A percentile compares a stretch with the other conserved stretches of the same genome.
Conservation (phyloP, 139 green algal species). For the Chlorella sp. region DNA sequence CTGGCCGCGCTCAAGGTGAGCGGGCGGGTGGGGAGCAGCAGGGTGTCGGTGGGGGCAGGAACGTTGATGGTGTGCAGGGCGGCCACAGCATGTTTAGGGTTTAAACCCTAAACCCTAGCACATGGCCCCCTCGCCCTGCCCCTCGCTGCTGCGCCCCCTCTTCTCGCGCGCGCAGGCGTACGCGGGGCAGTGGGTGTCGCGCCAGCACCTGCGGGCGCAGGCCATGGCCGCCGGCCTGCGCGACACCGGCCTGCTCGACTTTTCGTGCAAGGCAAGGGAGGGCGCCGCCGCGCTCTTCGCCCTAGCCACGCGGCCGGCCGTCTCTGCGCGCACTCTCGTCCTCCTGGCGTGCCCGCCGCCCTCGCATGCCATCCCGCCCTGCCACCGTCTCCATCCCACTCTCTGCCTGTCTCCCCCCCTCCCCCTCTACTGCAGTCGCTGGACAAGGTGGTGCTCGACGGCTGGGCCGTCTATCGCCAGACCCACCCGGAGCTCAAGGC, state of each 20-base stretch:
- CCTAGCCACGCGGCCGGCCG: too few species aligned
- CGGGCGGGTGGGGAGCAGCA: too few species aligned
- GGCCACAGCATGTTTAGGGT: too few species aligned
- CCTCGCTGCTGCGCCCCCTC: too few species aligned
- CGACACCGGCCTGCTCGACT: background rate
- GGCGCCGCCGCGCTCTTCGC: too few species aligned
- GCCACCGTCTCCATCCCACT: background rate
- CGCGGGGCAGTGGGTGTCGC: constrained; percentile 14
- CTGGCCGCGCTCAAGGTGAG: constrained; percentile 7
- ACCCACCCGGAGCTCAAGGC: constrained; percentile 4
- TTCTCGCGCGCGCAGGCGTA: background rate
- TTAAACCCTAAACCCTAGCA: too few species aligned
- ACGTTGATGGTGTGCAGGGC: too few species aligned
- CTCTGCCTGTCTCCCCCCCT: background rate
- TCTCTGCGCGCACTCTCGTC: too few species aligned
- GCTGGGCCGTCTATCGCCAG: constrained; percentile 28
- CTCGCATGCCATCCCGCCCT: background rate
- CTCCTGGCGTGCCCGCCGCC: too few species aligned
- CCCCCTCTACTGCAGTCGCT: background rate
- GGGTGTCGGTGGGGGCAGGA: too few species aligned
- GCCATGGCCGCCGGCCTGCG: constrained; percentile 6
- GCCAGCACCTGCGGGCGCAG: background rate
- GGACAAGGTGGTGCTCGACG: constrained; percentile 15
- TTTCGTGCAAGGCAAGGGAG: too few species aligned
- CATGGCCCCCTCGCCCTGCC: too few species aligned